These are phyloP conservation scores for Malus hybrid DNA, from an alignment of 331 rosid species.

Conservation along the genomic window DNA sequence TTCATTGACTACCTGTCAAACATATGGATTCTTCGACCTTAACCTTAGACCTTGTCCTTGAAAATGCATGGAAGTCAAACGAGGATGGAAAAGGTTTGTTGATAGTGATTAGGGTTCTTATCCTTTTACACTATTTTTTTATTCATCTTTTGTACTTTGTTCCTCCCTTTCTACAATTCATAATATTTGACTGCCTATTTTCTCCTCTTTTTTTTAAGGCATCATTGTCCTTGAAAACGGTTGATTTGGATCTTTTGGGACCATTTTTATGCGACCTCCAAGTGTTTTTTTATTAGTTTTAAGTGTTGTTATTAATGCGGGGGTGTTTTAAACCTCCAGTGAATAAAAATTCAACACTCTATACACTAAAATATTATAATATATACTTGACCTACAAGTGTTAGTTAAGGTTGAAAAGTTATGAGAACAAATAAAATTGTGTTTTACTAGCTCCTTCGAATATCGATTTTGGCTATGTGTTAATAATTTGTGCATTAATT, in stretches of 20 bases:
- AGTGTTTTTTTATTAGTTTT: no score
- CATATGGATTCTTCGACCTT: conserved; percentile 6
- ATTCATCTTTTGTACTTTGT: not conserved
- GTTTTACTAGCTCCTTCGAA: not conserved
- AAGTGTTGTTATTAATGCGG: no score
- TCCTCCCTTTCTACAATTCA: not conserved
- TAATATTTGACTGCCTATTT: not conserved
- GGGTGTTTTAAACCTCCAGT: no score
- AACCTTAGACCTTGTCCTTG: conserved; percentile 7
- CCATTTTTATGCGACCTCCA: conserved; percentile 4
- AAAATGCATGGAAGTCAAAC: conserved; percentile 37
- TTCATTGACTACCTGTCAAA: conserved; percentile 35
- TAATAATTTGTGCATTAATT: no score
- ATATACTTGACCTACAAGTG: no score
- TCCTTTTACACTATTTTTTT: not conserved
- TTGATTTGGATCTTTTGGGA: not conserved
- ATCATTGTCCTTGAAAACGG: conserved; percentile 1
- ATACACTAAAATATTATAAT: no score
- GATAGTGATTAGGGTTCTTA: conserved; percentile 12
- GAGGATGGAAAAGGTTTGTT: conserved; percentile 11
- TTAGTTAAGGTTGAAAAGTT: not conserved
- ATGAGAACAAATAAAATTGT: not conserved
- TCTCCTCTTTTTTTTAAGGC: not conserved
- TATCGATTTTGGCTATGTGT: no score
- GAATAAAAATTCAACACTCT: no score